These are phyloP conservation scores for Lecanicillium sp. DNA, from an alignment of 2,329 filamentous ascomycete species.

Conservation along the genomic window DNA sequence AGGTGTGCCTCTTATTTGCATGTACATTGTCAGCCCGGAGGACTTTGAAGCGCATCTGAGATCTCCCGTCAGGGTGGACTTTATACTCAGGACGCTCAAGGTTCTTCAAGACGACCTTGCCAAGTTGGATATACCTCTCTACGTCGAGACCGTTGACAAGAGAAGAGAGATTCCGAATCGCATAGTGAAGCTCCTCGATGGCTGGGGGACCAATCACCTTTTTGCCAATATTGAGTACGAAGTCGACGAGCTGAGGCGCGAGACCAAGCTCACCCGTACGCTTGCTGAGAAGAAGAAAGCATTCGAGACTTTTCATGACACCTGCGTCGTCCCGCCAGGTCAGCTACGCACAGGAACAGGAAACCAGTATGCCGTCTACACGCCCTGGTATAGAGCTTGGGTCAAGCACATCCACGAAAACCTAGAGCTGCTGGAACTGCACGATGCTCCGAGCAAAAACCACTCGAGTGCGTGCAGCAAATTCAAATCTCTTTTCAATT, in stretches of 20 bases:
- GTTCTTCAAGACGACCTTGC: slow-evolving; percentile 58
- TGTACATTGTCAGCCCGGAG: slow-evolving; percentile 76
- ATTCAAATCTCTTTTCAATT: slow-evolving; percentile 51
- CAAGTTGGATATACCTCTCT: slow-evolving; percentile 67
- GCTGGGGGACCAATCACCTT: slow-evolving; percentile 68
- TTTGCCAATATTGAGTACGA: slow-evolving; percentile 87
- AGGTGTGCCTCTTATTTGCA: slow-evolving; percentile 62
- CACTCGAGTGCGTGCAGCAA: slow-evolving; percentile 25
- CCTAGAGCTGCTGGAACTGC: slow-evolving; percentile 55
- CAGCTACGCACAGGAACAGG: slow-evolving; percentile 57
- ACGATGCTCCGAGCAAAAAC: slow-evolving; percentile 36
- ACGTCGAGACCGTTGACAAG: slow-evolving; percentile 62
- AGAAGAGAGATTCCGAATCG: slow-evolving; percentile 52
- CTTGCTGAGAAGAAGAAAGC: slow-evolving; percentile 56
- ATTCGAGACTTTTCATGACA: slow-evolving; percentile 70
- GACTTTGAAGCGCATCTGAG: slow-evolving; percentile 77
- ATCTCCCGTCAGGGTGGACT: slow-evolving; percentile 67
- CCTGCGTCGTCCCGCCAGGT: slow-evolving; percentile 73
- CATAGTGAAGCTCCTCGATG: slow-evolving; percentile 55
- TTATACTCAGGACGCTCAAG: slow-evolving; percentile 64
- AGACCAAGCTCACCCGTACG: slow-evolving; percentile 55
- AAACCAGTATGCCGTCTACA: slow-evolving; percentile 77
- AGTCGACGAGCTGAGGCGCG: slow-evolving; percentile 77
- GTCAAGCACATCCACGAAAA: slow-evolving; percentile 63
- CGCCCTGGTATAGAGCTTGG: slow-evolving; percentile 76